Conservation (phyloP, 164 flowering plant genomes). For the Cinnamomum micranthum region DNA sequence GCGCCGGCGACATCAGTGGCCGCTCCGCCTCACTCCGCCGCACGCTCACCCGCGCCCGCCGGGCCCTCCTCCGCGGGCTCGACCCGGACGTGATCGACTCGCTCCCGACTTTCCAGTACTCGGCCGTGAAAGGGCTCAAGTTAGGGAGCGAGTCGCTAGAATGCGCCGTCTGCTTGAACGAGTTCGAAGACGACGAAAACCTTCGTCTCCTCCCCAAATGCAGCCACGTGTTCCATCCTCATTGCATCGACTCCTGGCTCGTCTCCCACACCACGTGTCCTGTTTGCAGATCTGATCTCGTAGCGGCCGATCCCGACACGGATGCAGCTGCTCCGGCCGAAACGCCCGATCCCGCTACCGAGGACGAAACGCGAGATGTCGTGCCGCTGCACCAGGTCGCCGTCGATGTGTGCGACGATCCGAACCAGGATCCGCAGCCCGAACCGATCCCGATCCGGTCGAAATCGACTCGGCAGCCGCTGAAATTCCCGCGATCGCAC, state of each 20-base stretch:
- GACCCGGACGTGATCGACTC: constrained; percentile 23
- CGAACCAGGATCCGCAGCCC: neutral
- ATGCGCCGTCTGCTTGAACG: constrained; percentile 42
- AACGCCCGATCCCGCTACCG: constrained; percentile 8
- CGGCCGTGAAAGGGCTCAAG: constrained; percentile 32
- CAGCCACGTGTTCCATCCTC: constrained; percentile 43
- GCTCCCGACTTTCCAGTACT: constrained; percentile 31
- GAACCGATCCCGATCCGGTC: constrained; percentile 29
- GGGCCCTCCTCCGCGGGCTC: constrained; percentile 21
- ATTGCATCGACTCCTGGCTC: constrained; percentile 43
- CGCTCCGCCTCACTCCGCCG: constrained; percentile 8
- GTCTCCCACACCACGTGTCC: constrained; percentile 37
- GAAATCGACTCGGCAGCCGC: constrained; percentile 16
- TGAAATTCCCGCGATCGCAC: constrained; percentile 53
- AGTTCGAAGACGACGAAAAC: constrained; percentile 34
- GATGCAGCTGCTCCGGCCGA: neutral
- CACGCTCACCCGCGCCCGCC: neutral
- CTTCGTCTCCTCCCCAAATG: constrained; percentile 38
- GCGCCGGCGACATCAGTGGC: constrained; percentile 8
- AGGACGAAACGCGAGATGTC: constrained; percentile 3
- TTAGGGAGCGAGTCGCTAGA: constrained; percentile 33
- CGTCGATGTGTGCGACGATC: constrained; percentile 8
- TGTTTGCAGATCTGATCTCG: constrained; percentile 35
- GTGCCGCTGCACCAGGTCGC: constrained; percentile 1
- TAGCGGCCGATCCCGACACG: constrained; percentile 21